Evolutionary conservation across 495 filamentous ascomycete genomes (phyloP).

Genomic region (Chlorociboria aeruginascens): DNA sequence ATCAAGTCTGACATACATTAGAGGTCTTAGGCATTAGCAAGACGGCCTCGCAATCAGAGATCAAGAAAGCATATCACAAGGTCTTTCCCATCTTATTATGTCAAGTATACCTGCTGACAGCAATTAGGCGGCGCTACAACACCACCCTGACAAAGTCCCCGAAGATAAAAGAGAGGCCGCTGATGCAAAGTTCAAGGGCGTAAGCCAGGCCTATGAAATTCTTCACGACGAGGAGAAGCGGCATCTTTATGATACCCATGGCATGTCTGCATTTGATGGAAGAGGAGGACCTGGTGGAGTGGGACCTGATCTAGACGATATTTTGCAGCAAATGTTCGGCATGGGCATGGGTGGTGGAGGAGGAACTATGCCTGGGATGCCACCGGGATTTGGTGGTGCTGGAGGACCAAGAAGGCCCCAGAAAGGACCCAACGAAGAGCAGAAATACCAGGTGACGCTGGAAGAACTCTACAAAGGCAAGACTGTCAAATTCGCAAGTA

Average conservation of each 20-base stretch:
- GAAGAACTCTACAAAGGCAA: slow-evolving; percentile 98
- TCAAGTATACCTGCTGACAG: slow-evolving; percentile 12
- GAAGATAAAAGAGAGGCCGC: slow-evolving; percentile 73
- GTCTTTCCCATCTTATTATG: slow-evolving; percentile 28
- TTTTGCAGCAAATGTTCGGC: slow-evolving; percentile 86
- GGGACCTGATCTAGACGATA: slow-evolving; percentile 77
- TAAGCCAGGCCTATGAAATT: slow-evolving; percentile 93
- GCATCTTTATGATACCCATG: slow-evolving; percentile 80
- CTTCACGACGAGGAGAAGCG: slow-evolving; percentile 93
- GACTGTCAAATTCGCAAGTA: slow-evolving; percentile 88
- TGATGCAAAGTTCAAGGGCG: slow-evolving; percentile 80
- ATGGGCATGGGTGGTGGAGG: slow-evolving; percentile 32
- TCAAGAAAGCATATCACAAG: slow-evolving; percentile 97
- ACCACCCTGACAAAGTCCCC: slow-evolving; percentile 92
- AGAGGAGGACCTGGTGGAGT: slow-evolving; percentile 47
- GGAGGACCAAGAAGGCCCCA: slow-evolving; percentile 45
- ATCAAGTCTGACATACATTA: slow-evolving; percentile 15
- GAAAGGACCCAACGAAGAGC: slow-evolving; percentile 73
- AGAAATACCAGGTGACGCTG: slow-evolving; percentile 76
- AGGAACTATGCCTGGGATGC: slow-evolving; percentile 38
- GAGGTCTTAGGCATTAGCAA: slow-evolving; percentile 68
- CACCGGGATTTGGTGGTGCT: slow-evolving; percentile 26
- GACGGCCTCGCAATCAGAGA: slow-evolving; percentile 63
- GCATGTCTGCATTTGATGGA: slow-evolving; percentile 86
- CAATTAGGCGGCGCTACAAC: slow-evolving; percentile 66